Conservation (phyloP, 495 filamentous ascomycete species). For the Neohortaea acidophila region DNA sequence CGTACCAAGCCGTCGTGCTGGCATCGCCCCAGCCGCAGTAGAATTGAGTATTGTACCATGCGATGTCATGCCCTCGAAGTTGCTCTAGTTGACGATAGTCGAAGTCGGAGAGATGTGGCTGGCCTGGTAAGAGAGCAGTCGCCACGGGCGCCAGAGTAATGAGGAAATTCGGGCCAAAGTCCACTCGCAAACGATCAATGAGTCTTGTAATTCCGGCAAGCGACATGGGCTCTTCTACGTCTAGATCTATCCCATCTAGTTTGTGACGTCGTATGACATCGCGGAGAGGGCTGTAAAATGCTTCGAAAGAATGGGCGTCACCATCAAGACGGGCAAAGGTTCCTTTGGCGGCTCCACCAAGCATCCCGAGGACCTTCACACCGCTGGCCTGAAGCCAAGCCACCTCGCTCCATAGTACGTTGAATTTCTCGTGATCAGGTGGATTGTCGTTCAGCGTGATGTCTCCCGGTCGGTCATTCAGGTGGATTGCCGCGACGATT, state of each 20-base stretch:
- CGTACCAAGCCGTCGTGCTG: conserved; percentile 22
- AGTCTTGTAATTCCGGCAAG: conserved; percentile 23
- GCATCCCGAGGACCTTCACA: conserved; percentile 31
- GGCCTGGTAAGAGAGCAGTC: conserved; percentile 26
- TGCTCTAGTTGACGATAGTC: conserved; percentile 26
- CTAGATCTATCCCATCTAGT: conserved; percentile 31
- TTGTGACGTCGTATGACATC: conserved; percentile 21
- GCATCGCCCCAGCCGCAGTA: conserved; percentile 32
- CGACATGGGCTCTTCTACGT: conserved; percentile 30
- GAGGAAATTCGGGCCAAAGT: conserved; percentile 32
- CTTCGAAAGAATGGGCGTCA: conserved; percentile 24
- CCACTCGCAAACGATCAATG: conserved; percentile 26
- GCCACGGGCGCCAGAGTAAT: conserved; percentile 32
- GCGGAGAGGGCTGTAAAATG: conserved; percentile 28
- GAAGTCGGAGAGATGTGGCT: conserved; percentile 30
- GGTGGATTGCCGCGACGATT: conserved; percentile 32
- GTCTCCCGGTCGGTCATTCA: conserved; percentile 30
- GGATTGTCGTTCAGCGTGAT: conserved; percentile 33
- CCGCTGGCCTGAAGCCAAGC: conserved; percentile 29
- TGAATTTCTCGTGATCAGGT: conserved; percentile 20
- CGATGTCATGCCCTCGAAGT: conserved; percentile 21
- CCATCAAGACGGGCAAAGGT: conserved; percentile 26
- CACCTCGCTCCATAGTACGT: conserved; percentile 29
- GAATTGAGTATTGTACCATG: conserved; percentile 34
- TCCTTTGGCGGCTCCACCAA: conserved; percentile 32